These are phyloP conservation scores for Chenopodium formosanum DNA, from an alignment of 148 eudicot genomes.

Conservation along the genomic window DNA sequence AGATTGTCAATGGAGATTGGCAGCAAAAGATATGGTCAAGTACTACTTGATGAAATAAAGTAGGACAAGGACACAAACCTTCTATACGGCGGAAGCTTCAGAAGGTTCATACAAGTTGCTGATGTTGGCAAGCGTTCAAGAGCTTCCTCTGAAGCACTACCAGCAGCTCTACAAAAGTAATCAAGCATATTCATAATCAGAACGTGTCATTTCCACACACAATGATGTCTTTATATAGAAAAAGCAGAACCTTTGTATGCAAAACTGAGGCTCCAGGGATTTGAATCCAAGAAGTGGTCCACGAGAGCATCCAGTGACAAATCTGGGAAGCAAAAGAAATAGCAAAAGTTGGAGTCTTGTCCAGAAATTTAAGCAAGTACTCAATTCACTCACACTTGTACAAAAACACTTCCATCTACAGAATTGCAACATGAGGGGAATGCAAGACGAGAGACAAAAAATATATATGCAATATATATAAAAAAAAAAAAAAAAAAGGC, in stretches of 20 bases:
- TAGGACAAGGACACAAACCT: constrained; percentile 45
- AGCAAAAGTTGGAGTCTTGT: neutral
- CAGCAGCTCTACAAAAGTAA: constrained; percentile 62
- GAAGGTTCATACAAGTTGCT: constrained; percentile 98
- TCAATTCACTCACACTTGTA: neutral
- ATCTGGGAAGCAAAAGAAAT: constrained; percentile 41
- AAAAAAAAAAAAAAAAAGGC: no score
- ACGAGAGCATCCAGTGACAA: constrained; percentile 97
- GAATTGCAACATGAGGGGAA: neutral
- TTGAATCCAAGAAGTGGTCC: constrained; percentile 97
- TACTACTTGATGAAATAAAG: neutral
- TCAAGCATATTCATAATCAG: constrained; percentile 5
- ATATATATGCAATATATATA: no score
- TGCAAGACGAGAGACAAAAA: neutral
- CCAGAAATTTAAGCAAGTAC: neutral
- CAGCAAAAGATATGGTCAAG: neutral
- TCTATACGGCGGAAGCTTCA: constrained; percentile 94
- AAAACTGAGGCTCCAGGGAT: constrained; percentile 82
- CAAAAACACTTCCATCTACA: neutral
- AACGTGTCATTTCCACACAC: neutral
- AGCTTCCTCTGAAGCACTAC: constrained; percentile 81
- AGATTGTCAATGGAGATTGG: neutral
- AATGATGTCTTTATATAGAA: constrained; percentile 5
- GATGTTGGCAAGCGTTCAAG: constrained; percentile 91
- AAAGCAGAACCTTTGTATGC: constrained; percentile 76